phyloP scores from a whole-genome alignment of 1,284 basidiomycete species.

The Boletus nobilissimus region DNA sequence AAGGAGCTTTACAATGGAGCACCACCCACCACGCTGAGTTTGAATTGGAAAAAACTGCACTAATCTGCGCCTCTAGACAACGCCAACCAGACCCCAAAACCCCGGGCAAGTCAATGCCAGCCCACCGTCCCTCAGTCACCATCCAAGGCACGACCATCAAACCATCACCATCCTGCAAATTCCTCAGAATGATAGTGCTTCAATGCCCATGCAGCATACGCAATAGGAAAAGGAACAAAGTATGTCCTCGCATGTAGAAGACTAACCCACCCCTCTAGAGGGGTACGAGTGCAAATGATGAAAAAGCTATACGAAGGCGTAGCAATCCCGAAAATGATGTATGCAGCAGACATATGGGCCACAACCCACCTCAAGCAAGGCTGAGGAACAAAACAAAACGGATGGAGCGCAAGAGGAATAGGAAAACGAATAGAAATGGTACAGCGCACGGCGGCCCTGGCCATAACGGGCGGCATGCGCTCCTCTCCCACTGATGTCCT shows the following conservation, averaged over 20 bases:
- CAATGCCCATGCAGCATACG: background rate
- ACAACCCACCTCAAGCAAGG: too few species aligned
- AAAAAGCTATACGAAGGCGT: background rate
- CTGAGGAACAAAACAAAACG: background rate
- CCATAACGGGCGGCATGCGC: background rate
- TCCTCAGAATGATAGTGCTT: background rate
- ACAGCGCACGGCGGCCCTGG: background rate
- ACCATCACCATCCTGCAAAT: background rate
- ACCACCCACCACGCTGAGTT: background rate
- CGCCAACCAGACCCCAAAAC: background rate
- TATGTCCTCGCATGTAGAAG: background rate
- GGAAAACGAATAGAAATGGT: background rate
- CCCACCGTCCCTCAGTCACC: background rate
- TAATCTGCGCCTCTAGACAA: background rate
- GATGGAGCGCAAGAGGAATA: background rate
- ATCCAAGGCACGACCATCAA: background rate
- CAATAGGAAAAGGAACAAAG: background rate
- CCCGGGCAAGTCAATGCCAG: background rate
- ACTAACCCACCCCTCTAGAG: background rate
- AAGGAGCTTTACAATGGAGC: background rate
- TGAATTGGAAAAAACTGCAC: background rate
- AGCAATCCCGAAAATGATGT: background rate
- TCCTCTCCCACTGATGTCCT: background rate
- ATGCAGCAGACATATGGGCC: too few species aligned
- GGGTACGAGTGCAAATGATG: background rate